A percentile compares a stretch with the other conserved stretches of the same genome.
These are phyloP conservation scores for Melampsora americana DNA, from an alignment of 1,284 basidiomycete species.

Conservation along the genomic window DNA sequence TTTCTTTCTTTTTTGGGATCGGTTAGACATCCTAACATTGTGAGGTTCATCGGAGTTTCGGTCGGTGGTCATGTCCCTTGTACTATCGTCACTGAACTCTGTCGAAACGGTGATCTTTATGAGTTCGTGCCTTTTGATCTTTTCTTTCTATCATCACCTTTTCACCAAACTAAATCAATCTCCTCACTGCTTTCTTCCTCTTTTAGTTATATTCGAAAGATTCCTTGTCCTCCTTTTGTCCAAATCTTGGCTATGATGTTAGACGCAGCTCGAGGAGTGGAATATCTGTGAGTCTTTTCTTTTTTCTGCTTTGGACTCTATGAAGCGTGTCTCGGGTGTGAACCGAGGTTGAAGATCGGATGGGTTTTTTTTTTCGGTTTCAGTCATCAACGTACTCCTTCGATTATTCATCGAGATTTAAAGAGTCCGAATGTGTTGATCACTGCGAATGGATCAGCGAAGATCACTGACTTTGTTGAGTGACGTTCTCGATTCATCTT, in stretches of 20 bases:
- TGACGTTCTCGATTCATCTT: conserved; percentile 58
- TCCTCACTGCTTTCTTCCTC: neutral
- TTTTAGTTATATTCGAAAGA: conserved; percentile 76
- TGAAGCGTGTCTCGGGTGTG: neutral
- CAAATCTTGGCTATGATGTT: conserved; percentile 76
- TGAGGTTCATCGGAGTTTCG: conserved; percentile 92
- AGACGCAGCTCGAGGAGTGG: conserved; percentile 85
- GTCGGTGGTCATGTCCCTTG: conserved; percentile 92
- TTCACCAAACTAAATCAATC: neutral
- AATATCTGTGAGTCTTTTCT: conserved; percentile 65
- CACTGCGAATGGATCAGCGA: conserved; percentile 81
- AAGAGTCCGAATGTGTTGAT: conserved; percentile 98
- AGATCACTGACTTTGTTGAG: conserved; percentile 91
- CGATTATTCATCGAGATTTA: conserved; percentile 81
- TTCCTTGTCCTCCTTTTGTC: conserved; percentile 62
- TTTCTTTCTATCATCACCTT: neutral
- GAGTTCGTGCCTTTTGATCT: conserved; percentile 60
- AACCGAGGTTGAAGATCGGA: conserved; percentile 57
- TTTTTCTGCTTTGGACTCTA: conserved; percentile 13
- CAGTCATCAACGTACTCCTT: conserved; percentile 73
- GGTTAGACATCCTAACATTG: conserved; percentile 86
- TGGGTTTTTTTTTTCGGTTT: conserved; percentile 52
- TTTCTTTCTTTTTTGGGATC: neutral
- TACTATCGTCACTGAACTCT: conserved; percentile 97
- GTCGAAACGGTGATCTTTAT: conserved; percentile 95